Conservation (phyloP, 768 basidiomycete genomes). For the Tephrocybe sp. region DNA sequence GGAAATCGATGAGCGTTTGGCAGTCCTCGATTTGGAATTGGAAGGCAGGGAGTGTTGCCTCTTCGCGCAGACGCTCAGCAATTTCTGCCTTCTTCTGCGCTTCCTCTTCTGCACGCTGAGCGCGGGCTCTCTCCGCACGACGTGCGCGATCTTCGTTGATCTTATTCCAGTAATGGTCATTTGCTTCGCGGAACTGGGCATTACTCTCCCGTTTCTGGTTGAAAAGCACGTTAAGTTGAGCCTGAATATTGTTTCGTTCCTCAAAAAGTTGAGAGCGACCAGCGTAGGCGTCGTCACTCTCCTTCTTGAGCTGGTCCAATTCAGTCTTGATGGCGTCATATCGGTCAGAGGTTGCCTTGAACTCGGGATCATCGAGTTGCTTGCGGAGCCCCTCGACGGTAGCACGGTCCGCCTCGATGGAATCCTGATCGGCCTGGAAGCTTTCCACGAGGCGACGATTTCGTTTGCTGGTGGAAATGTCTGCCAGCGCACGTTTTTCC, state of each 20-base stretch:
- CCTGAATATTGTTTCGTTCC: constrained; percentile 76
- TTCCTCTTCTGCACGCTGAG: constrained; percentile 77
- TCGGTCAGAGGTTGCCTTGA: constrained; percentile 75
- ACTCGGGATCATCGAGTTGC: constrained; percentile 89
- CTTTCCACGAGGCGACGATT: constrained; percentile 74
- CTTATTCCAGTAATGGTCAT: constrained; percentile 81
- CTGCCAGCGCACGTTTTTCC: constrained; percentile 92
- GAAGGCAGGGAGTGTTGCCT: constrained; percentile 88
- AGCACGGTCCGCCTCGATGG: constrained; percentile 77
- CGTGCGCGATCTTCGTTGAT: constrained; percentile 86
- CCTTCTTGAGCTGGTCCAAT: constrained; percentile 83
- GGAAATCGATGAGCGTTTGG: constrained; percentile 85
- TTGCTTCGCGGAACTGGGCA: constrained; percentile 74
- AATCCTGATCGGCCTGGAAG: constrained; percentile 76
- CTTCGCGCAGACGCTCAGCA: constrained; percentile 80
- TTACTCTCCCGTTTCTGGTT: constrained; percentile 75
- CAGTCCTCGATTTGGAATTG: constrained; percentile 95
- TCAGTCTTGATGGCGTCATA: constrained; percentile 84
- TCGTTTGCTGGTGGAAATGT: constrained; percentile 76
- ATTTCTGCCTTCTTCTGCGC: constrained; percentile 78
- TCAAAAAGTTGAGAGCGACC: constrained; percentile 81
- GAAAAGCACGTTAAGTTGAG: constrained; percentile 69
- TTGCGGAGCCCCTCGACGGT: constrained; percentile 78
- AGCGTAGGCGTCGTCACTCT: constrained; percentile 82
- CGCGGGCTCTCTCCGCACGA: constrained; percentile 75